phyloP scores from a whole-genome alignment of 805 yeast genomes.

The Alloascoidea africana region DNA sequence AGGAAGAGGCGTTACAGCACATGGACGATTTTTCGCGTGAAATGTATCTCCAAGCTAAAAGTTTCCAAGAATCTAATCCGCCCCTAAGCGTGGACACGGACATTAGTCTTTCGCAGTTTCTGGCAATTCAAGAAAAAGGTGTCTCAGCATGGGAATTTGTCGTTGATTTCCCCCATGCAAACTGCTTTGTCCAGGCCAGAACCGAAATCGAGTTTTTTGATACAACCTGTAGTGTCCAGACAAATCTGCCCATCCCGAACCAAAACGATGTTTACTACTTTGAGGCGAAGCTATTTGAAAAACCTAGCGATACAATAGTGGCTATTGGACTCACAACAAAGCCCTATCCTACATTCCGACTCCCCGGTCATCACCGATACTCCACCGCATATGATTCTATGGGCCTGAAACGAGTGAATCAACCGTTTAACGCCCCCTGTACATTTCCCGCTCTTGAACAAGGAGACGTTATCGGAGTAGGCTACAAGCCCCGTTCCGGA shows the following conservation, averaged over 20 bases:
- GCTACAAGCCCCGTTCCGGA: conserved; percentile 70
- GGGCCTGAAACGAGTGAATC: conserved; percentile 68
- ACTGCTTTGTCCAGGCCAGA: conserved; percentile 51
- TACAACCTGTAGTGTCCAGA: conserved; percentile 51
- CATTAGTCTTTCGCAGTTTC: conserved; percentile 37
- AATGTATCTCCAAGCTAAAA: conserved; percentile 51
- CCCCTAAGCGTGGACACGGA: conserved; percentile 27
- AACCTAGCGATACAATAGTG: conserved; percentile 30
- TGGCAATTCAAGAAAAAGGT: conserved; percentile 74
- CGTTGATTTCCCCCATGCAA: conserved; percentile 29
- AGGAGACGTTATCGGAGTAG: conserved; percentile 91
- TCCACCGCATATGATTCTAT: conserved; percentile 80
- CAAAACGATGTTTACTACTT: conserved; percentile 78
- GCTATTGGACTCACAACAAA: conserved; percentile 71
- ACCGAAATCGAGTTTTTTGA: conserved; percentile 33
- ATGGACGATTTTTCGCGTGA: conserved; percentile 40
- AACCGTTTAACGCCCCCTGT: conserved; percentile 42
- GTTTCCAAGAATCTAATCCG: conserved; percentile 26
- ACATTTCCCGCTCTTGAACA: conserved; percentile 46
- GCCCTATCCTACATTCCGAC: conserved; percentile 87
- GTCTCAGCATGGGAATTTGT: conserved; percentile 81
- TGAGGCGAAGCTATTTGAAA: conserved; percentile 72
- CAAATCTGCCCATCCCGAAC: conserved; percentile 76
- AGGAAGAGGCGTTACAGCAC: conserved; percentile 45
- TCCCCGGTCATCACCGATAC: conserved; percentile 83